These are phyloP conservation scores for Mortierella sp. DNA, from an alignment of 371 early-diverging fungal species.

Conservation along the genomic window DNA sequence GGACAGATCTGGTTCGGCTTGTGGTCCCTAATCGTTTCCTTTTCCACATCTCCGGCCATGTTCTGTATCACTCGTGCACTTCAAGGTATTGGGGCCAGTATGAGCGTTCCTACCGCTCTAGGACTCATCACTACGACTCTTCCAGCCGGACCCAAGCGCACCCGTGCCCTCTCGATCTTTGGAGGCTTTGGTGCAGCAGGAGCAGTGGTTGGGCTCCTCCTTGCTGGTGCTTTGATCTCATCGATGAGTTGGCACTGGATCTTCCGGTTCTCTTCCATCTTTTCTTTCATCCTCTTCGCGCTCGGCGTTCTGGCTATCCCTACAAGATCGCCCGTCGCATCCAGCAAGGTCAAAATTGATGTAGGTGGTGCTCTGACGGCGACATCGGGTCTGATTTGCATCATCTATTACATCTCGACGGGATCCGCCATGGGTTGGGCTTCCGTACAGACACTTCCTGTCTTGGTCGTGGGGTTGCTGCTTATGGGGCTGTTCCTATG, in stretches of 20 bases:
- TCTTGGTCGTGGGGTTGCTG: slow-evolving; percentile 29
- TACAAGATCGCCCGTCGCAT: slow-evolving; percentile 2
- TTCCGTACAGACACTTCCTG: slow-evolving; percentile 29
- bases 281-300: slow-evolving; percentile 24
- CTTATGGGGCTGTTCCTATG: slow-evolving; percentile 25
- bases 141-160: slow-evolving; percentile 44
- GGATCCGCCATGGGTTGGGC: slow-evolving; percentile 39
- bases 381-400: slow-evolving; percentile 34
- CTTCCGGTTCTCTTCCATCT: slow-evolving; percentile 37
- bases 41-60: slow-evolving; percentile 42
- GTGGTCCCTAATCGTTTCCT: slow-evolving; percentile 54
- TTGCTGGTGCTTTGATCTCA: slow-evolving; percentile 39
- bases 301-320: slow-evolving; percentile 20
- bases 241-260: slow-evolving; percentile 41
- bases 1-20: slow-evolving; percentile 55
- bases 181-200: slow-evolving; percentile 35
- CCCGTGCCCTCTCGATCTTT: slow-evolving; percentile 32
- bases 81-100: slow-evolving; percentile 59
- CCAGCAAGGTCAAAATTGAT: slow-evolving; percentile 13
- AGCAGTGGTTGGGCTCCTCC: slow-evolving; percentile 28
- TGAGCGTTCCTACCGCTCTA: slow-evolving; percentile 50
- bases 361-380: slow-evolving; percentile 29
- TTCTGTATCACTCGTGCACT: slow-evolving; percentile 57
- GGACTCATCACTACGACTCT: slow-evolving; percentile 48
- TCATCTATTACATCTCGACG: slow-evolving; percentile 42